These are phyloP conservation scores for Polygonum maritimum DNA, from an alignment of 148 eudicot species.

Conservation along the genomic window DNA sequence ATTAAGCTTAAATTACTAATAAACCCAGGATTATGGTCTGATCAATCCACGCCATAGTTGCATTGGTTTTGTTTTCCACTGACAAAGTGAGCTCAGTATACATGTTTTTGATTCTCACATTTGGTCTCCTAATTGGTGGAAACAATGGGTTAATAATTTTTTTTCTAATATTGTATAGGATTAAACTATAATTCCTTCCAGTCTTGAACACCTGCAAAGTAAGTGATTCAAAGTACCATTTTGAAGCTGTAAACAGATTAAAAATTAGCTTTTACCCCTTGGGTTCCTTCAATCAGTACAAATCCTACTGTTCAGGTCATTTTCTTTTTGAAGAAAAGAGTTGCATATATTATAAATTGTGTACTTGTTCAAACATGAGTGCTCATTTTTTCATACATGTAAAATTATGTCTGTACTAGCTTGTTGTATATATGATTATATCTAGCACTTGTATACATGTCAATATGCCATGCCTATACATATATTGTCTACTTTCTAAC, in stretches of 20 bases:
- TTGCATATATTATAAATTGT: not conserved
- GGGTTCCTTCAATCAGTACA: not conserved
- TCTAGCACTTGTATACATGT: too few relatives aligned
- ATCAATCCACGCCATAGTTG: slow-evolving; percentile 1
- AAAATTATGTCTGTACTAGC: not conserved
- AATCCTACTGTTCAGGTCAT: not conserved
- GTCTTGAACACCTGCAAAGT: not conserved
- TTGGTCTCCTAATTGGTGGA: slow-evolving; percentile 7
- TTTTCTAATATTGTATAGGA: not conserved
- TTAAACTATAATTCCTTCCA: not conserved
- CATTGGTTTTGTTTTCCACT: not conserved
- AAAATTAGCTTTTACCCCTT: not conserved
- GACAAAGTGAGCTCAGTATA: not conserved
- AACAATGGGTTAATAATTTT: not conserved
- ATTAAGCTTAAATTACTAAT: not conserved
- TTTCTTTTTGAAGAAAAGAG: too few relatives aligned
- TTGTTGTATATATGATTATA: too few relatives aligned
- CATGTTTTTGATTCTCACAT: not conserved
- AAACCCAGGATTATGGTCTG: slow-evolving; percentile 1
- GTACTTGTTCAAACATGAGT: not conserved
- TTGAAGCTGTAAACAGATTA: not conserved
- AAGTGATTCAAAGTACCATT: not conserved
- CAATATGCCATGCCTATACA: too few relatives aligned
- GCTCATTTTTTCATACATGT: not conserved
- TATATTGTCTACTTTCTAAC: not conserved